Evolutionary conservation across 2,329 filamentous ascomycete species (phyloP), one percentile per base, ranked within the genome.

Genomic region (Aspergillus texensis): DNA sequence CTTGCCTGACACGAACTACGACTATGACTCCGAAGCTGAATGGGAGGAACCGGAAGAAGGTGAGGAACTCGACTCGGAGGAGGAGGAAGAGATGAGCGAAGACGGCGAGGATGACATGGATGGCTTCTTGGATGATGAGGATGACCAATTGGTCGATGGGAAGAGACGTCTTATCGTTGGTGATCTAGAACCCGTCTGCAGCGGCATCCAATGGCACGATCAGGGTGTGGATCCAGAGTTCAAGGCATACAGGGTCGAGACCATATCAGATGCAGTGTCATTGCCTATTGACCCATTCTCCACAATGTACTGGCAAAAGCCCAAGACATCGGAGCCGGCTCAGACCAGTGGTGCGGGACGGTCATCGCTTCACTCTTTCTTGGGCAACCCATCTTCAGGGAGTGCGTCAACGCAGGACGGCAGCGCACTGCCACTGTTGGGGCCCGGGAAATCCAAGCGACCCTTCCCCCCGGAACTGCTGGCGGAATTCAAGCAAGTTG

Each of bases 51-150:
- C 88, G 39, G 80, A 93, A 85, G 82, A 94, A 85, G 90, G 91
- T 62, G 89, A 91, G 70, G 88, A 91, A 58, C 77, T 90, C 2
- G 80, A 85, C 56, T 87, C 86, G 3, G 88, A 90, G 63, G 87
- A 86, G 34, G 88, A 90, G 61, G 88, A 90, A 6, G 81, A 85
- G 11, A 83, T 83, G 59, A 86, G 83, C 60, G 84, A 86, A 5
- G 87, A 87, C 12, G 90, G 88, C n/a, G 91, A 92, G 19, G 91
- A 92, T 66, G 93, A 96, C 64, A 91, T 97, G 89, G 92, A 93
- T 4, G 94, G 89, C 21, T 97, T 97, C 72, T 82, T 97, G 1
- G 94, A 97, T 69, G 92, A 96, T 70, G 92, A 92, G 6, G 92
- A 96, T 59, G 92, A 95, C 77, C 71, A 76, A 9, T 72, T 85